Evolutionary conservation across 2,329 filamentous ascomycete genomes (phyloP).

Genomic region (Fusarium anguioides): DNA sequence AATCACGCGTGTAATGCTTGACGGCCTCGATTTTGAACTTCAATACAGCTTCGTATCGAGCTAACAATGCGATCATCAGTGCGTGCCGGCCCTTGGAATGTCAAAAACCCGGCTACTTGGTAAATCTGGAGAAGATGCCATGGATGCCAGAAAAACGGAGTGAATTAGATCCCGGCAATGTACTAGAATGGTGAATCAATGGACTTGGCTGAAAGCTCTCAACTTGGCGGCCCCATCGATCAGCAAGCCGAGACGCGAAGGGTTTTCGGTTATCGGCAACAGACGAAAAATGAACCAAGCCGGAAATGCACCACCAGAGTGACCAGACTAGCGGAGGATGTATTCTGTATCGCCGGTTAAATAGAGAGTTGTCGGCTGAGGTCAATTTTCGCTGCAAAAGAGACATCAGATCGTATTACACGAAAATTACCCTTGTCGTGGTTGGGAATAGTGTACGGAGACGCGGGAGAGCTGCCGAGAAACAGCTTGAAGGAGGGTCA

Average conservation of each 20-base stretch:
- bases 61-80: not conserved
- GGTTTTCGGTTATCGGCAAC: conserved; percentile 23
- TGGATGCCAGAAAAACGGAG: conserved; percentile 6
- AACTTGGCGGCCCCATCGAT: conserved; percentile 15
- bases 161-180: not conserved
- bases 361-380: not conserved
- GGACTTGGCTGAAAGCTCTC: conserved; percentile 2
- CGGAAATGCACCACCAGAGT: not conserved
- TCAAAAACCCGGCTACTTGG: conserved; percentile 1
- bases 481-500: conserved; percentile 1
- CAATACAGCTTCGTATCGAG: not conserved
- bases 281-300: conserved; percentile 5
- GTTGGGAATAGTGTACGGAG: conserved; percentile 25
- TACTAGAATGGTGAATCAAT: conserved; percentile 10
- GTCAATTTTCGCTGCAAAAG: not conserved
- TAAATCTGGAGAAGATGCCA: conserved; percentile 20
- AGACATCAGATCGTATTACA: not conserved
- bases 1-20: not conserved
- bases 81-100: not conserved
- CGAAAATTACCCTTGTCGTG: not conserved
- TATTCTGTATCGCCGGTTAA: not conserved
- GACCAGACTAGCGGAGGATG: not conserved
- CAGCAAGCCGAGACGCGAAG: not conserved
- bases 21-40: not conserved
- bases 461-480: conserved; percentile 40